Evolutionary conservation across 78 protist genomes (phyloP).

Genomic region (Emiliania huxleyi): DNA sequence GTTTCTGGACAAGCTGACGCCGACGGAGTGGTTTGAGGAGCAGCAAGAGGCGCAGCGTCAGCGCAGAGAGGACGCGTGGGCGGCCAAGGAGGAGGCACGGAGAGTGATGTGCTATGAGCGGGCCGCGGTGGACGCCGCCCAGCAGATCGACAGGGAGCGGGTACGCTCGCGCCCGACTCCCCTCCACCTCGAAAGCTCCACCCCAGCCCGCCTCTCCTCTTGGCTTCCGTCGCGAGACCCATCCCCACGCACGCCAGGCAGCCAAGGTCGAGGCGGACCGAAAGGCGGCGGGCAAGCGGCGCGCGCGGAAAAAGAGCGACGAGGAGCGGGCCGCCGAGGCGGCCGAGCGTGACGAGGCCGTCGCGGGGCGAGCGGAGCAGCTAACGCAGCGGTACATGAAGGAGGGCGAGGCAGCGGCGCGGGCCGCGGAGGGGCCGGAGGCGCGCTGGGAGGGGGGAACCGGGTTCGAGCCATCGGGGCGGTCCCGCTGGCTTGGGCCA

Average conservation of each 20-base stretch:
- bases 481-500: no score
- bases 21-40: constrained; percentile 32
- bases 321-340: background rate
- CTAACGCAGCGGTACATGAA: background rate
- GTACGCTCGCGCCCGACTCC: no score
- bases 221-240: no score
- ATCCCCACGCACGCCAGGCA: no score
- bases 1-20: constrained; percentile 64
- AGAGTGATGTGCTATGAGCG: background rate
- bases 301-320: background rate
- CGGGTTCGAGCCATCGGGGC: background rate
- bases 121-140: background rate
- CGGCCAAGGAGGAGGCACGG: background rate
- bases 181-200: no score
- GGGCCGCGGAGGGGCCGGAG: background rate
- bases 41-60: background rate
- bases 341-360: background rate
- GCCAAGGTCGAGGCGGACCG: background rate
- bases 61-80: background rate
- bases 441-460: background rate
- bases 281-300: background rate
- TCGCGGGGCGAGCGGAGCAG: background rate
- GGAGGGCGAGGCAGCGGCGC: background rate
- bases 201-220: no score
- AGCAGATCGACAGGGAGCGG: background rate